Base-by-base conservation (phyloP, 192 early-diverging fungal genomes). In the Endogone sp. region DNA sequence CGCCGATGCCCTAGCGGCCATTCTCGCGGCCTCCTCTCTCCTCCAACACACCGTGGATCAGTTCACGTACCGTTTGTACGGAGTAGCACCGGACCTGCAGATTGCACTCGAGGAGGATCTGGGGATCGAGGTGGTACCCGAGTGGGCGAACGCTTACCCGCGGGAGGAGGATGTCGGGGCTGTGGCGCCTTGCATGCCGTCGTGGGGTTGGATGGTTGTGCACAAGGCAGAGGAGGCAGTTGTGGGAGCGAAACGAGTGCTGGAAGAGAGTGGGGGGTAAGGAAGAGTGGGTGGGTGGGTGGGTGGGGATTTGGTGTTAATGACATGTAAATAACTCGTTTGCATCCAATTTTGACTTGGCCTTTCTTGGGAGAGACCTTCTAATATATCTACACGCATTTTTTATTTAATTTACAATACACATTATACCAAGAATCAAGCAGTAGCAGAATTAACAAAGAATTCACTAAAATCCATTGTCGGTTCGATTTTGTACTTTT, bases 41-140 rank as follows among this genome's bases (percentile, higher is more conserved):
- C 73, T 85, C 55, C 85, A 87, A 62, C 82, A 79, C 68, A 75
- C 72, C 0, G 75, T 87, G 24, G 85, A 87, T 70, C 85, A 87
- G 56, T 75, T 82, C 20, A 65, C 68, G 0, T 87, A 85, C 60
- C 67, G 67, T 28, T 60, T 85, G n/a, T 87, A 87, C 29, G 75
- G 77, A 4, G 79, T 87, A 9, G 70, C 71, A 9, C 56, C 65
- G 2, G 73, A 79, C 26, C 73, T 76, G 31, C 85, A 85, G 56
- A 60, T 73, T 4, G 63, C 71, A 3, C 66, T 87, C 2, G 85
- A 87, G 62, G 29, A 73, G 23, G 85, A 87, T 22, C 71, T 85
- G n/a, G 27, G 29, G 56, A 29, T 71, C 11, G 37, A 49, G 37
- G 9, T 1, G 16, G 37, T 0, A 49, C 37, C 0, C 37, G 37